A percentile compares a stretch with the other conserved stretches of the same genome.
Conservation (phyloP, 371 early-diverging fungal genomes). For the Mortierella sp. region DNA sequence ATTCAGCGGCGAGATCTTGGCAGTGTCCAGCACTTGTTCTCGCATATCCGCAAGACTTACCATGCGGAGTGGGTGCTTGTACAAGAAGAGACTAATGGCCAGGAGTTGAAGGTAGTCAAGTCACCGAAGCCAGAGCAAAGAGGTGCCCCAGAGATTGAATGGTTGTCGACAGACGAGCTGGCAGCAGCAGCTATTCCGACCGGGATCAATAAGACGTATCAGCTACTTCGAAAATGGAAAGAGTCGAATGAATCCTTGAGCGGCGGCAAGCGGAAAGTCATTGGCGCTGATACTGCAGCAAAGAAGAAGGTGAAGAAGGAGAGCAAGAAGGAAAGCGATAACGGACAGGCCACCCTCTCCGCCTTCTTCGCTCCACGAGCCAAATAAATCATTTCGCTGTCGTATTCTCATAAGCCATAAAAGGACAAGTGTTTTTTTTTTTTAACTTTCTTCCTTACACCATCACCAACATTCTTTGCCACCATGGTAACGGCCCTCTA, state of each 20-base stretch:
- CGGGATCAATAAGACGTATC: slow-evolving; percentile 76
- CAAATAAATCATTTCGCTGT: neutral
- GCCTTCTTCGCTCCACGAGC: slow-evolving; percentile 26
- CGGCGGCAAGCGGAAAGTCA: slow-evolving; percentile 21
- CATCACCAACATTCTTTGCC: neutral
- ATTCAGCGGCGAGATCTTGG: slow-evolving; percentile 65
- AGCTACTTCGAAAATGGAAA: slow-evolving; percentile 64
- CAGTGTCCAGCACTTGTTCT: slow-evolving; percentile 76
- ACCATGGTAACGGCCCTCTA: neutral
- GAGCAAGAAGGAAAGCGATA: slow-evolving; percentile 24
- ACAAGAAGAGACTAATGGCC: slow-evolving; percentile 19
- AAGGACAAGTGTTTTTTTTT: neutral
- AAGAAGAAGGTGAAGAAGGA: slow-evolving; percentile 42
- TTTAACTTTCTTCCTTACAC: neutral
- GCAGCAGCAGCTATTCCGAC: slow-evolving; percentile 74
- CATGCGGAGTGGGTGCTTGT: slow-evolving; percentile 70
- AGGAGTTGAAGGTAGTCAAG: neutral
- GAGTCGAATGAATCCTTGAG: neutral
- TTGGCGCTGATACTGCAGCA: neutral
- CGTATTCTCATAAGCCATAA: neutral
- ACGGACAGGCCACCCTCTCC: slow-evolving; percentile 23
- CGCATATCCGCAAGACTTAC: slow-evolving; percentile 79
- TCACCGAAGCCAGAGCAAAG: slow-evolving; percentile 21
- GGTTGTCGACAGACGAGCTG: slow-evolving; percentile 70
- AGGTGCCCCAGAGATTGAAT: slow-evolving; percentile 49